Conservation (phyloP, 2,329 filamentous ascomycete genomes). For the Elsinoe necatrix region DNA sequence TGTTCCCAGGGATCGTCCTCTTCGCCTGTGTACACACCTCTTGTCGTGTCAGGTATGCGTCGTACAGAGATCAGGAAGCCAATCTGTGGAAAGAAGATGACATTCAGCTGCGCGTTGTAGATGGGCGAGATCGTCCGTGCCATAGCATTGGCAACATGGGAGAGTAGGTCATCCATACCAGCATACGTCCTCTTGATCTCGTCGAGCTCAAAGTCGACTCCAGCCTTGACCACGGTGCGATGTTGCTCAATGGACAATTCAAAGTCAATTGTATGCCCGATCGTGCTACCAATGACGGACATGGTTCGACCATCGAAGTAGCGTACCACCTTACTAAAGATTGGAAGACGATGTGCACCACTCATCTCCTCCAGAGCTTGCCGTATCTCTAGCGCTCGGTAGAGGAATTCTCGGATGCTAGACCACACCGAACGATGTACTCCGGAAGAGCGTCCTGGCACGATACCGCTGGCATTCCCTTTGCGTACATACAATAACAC, state of each 20-base stretch:
- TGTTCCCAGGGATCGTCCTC: conserved; percentile 61
- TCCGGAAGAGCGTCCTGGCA: conserved; percentile 26
- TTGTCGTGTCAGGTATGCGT: conserved; percentile 50
- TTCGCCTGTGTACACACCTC: conserved; percentile 55
- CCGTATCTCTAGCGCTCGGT: conserved; percentile 59
- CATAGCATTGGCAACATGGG: conserved; percentile 57
- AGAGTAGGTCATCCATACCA: conserved; percentile 66
- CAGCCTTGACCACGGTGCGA: conserved; percentile 62
- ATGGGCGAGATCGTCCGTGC: conserved; percentile 53
- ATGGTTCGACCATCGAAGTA: conserved; percentile 53
- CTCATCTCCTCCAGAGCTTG: conserved; percentile 53
- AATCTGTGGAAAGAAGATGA: conserved; percentile 83
- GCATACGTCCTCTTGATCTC: conserved; percentile 68
- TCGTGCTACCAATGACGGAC: conserved; percentile 58
- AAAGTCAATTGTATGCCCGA: conserved; percentile 72
- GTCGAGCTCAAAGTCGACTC: conserved; percentile 68
- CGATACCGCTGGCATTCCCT: conserved; percentile 46
- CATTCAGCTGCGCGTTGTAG: conserved; percentile 52
- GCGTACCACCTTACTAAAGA: conserved; percentile 52
- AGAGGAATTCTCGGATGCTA: conserved; percentile 63
- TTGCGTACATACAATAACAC: conserved; percentile 64
- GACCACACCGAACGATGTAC: conserved; percentile 55
- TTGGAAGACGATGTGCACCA: conserved; percentile 44
- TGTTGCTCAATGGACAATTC: conserved; percentile 62
- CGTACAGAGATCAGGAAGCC: conserved; percentile 77